These are phyloP conservation scores for Carallia pectinifolia DNA, from an alignment of 345 rosid genomes.

Conservation along the genomic window DNA sequence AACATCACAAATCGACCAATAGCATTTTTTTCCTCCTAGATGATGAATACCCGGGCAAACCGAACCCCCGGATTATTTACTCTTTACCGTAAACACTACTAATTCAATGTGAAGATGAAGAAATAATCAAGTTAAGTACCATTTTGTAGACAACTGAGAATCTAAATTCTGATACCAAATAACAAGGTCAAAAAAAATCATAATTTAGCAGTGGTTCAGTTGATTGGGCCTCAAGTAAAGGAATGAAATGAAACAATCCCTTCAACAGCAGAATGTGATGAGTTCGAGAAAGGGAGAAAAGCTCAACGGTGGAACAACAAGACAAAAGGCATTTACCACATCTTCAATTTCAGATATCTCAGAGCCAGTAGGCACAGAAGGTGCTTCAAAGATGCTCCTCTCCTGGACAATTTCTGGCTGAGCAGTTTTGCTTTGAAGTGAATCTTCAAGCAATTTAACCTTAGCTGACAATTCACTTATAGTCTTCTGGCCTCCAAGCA, in stretches of 20 bases:
- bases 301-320: not conserved
- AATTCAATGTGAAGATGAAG: no score
- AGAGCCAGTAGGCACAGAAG: slow-evolving; percentile 56
- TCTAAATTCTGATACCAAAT: no score
- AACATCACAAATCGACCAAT: no score
- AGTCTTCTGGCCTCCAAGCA: slow-evolving; percentile 62
- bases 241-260: not conserved
- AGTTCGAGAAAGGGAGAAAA: not conserved
- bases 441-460: slow-evolving; percentile 63
- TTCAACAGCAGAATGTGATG: not conserved
- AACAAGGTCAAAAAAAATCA: no score
- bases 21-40: no score
- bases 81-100: no score
- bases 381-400: slow-evolving; percentile 67
- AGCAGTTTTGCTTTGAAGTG: slow-evolving; percentile 40
- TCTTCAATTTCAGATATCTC: slow-evolving; percentile 91
- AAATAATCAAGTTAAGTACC: no score
- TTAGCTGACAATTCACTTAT: slow-evolving; percentile 58
- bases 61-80: no score
- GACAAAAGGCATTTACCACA: slow-evolving; percentile 39
- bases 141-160: no score
- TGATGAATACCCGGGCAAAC: no score
- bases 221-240: no score
- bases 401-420: slow-evolving; percentile 65
- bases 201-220: no score